Evolutionary conservation across 371 early-diverging fungal genomes (phyloP).

Genomic region (Batkoa obscura): DNA sequence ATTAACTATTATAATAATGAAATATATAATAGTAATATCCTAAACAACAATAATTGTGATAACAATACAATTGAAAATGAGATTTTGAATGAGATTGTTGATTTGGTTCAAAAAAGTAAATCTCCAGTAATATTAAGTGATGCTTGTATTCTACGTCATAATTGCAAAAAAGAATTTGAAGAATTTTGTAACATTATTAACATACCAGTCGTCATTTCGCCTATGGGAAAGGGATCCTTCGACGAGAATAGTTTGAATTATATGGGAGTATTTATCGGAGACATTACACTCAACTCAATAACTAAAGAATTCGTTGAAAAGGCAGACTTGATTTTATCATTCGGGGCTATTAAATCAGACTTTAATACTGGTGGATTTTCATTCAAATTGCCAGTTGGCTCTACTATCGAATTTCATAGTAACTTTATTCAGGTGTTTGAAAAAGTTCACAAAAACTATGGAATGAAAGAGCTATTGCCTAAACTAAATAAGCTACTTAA

Average conservation of each 20-base stretch:
- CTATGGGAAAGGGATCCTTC: constrained; percentile 25
- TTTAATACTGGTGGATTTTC: constrained; percentile 23
- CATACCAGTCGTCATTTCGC: constrained; percentile 18
- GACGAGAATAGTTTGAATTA: constrained; percentile 15
- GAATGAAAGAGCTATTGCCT: constrained; percentile 6
- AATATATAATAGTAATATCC: too few species aligned
- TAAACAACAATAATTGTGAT: too few species aligned
- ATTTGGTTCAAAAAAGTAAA: constrained; percentile 12
- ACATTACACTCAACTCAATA: constrained; percentile 11
- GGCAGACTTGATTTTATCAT: constrained; percentile 19
- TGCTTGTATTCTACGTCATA: constrained; percentile 19
- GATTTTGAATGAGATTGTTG: constrained; percentile 11
- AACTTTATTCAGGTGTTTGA: constrained; percentile 2
- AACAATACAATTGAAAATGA: background rate
- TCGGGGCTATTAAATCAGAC: constrained; percentile 24
- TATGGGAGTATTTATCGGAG: constrained; percentile 19
- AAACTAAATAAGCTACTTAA: background rate
- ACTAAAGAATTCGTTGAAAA: constrained; percentile 15
- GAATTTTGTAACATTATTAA: constrained; percentile 15
- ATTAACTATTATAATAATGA: constrained; percentile 14
- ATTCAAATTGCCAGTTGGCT: background rate
- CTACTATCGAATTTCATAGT: constrained; percentile 6
- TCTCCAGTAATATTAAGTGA: constrained; percentile 21
- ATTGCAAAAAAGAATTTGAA: constrained; percentile 11
- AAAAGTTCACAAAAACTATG: constrained; percentile 1